phyloP scores from a whole-genome alignment of 495 filamentous ascomycete species.

The Talaromyces borbonicus region DNA sequence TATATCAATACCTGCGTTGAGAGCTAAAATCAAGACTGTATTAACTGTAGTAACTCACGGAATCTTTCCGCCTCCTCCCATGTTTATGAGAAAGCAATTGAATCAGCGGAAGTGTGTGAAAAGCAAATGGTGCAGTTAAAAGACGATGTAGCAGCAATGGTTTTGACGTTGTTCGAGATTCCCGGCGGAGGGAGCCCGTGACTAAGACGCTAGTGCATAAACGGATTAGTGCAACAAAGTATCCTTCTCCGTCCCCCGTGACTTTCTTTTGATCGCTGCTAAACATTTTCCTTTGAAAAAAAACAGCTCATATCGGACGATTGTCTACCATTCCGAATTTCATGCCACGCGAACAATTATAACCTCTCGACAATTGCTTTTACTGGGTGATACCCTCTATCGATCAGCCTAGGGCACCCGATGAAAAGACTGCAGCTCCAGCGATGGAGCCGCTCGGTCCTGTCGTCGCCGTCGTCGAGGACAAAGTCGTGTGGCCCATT shows the following conservation, averaged over 20 bases:
- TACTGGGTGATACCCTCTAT: not conserved
- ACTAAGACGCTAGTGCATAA: constrained; percentile 11
- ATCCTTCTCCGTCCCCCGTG: constrained; percentile 33
- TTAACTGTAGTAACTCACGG: constrained; percentile 52
- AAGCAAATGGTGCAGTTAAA: constrained; percentile 12
- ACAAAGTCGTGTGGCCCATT: constrained; percentile 40
- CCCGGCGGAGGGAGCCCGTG: constrained; percentile 18
- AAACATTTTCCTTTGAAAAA: constrained; percentile 31
- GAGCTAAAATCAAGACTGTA: not conserved
- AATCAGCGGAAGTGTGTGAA: constrained; percentile 7
- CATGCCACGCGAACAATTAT: not conserved
- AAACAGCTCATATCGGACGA: not conserved
- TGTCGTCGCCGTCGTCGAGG: constrained; percentile 44
- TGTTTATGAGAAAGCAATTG: constrained; percentile 28
- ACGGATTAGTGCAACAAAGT: constrained; percentile 17
- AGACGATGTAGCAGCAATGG: constrained; percentile 3
- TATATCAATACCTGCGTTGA: constrained; percentile 13
- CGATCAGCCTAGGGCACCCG: constrained; percentile 14
- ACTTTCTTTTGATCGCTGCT: constrained; percentile 33
- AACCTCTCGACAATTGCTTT: not conserved
- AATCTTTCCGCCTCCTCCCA: constrained; percentile 68
- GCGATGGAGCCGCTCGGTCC: constrained; percentile 63
- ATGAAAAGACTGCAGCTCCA: constrained; percentile 65
- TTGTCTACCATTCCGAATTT: not conserved
- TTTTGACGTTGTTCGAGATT: constrained; percentile 1